These are phyloP conservation scores for Wickerhamiella vanderwaltii DNA, from an alignment of 805 yeast species.

Conservation along the genomic window DNA sequence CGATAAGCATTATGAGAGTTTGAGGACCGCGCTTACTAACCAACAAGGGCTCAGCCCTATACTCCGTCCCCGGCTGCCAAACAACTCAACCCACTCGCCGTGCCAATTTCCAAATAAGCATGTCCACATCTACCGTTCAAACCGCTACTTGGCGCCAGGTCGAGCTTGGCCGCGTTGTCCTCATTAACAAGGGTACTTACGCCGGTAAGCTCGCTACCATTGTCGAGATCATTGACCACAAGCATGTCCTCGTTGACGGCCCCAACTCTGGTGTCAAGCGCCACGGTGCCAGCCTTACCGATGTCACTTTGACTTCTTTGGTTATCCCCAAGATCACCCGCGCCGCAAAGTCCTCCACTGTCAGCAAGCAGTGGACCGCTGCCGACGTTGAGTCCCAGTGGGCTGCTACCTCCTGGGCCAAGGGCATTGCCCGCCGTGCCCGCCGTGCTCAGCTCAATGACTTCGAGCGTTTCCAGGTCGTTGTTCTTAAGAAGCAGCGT, in stretches of 20 bases:
- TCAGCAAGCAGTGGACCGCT: constrained; percentile 87
- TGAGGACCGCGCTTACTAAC: too few relatives aligned
- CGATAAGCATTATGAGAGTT: too few relatives aligned
- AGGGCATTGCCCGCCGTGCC: constrained; percentile 91
- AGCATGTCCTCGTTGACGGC: constrained; percentile 96
- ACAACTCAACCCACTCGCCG: constrained; percentile 7
- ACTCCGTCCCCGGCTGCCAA: too few relatives aligned
- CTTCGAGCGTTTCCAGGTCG: constrained; percentile 99
- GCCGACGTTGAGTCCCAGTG: constrained; percentile 81
- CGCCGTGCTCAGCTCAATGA: constrained; percentile 88
- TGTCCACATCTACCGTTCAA: constrained; percentile 36
- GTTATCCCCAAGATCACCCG: constrained; percentile 80
- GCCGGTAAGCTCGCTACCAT: constrained; percentile 86
- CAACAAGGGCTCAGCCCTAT: constrained; percentile 1
- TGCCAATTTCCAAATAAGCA: constrained; percentile 2
- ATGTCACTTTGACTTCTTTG: constrained; percentile 85
- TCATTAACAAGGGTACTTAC: constrained; percentile 63
- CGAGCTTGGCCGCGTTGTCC: constrained; percentile 98
- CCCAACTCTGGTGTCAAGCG: constrained; percentile 81
- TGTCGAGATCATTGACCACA: constrained; percentile 98
- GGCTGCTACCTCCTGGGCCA: constrained; percentile 93
- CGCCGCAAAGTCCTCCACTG: constrained; percentile 79
- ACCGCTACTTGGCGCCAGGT: constrained; percentile 98
- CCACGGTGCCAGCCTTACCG: constrained; percentile 80
- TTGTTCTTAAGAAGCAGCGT: constrained; percentile 95